Base-by-base conservation (phyloP, 1,284 basidiomycete species). In the Cryptococcus sp. region DNA sequence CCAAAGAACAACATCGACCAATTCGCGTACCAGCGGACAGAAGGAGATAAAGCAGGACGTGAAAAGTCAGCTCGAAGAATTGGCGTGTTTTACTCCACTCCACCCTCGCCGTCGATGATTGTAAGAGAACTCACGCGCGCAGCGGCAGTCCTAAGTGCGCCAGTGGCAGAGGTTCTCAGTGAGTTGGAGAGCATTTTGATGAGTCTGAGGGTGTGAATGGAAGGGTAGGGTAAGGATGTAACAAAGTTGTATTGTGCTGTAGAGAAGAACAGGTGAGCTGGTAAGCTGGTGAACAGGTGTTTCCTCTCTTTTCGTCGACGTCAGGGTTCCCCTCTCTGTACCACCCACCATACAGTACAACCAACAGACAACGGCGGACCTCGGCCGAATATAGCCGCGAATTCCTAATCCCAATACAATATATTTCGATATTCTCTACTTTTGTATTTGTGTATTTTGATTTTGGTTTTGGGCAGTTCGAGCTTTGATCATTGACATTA, bases 111-210 rank as follows among this genome's bases (percentile, higher is more conserved):
- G 48, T 20, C 23, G 35, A 0, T 25, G 53, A 46, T 47, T n/a
- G 20, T 46, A 39, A 20, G 5, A n/a, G 11, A 38, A 60, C 54
- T 51, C 51, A 54, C 50, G 15, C 59, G 54, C 35, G 47, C 49
- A 47, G 62, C 60, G 35, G 66, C 65, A 49, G 60, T 54, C 56
- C 72, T 63, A 42, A 72, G 51, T 19, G 63, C 64, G 47, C 62
- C 57, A 47, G 69, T 61, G 51, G 65, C 64, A 19, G 69, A 69
- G 20, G 66, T 62, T 57, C 68, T 62, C 50, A 74, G 46, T 39
- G 72, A 61, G 48, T 60, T 58, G 57, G 73, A 47, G 62, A 75
- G 51, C 71, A 75, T 75, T 52, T 53, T 66, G 46, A 41, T 22
- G 50, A 43, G 39, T 23, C 17, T 19, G 47, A 22, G 47, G 17